phyloP scores from a whole-genome alignment of 2,329 filamentous ascomycete genomes.

The Chrysoporthe deuterocubensis region DNA sequence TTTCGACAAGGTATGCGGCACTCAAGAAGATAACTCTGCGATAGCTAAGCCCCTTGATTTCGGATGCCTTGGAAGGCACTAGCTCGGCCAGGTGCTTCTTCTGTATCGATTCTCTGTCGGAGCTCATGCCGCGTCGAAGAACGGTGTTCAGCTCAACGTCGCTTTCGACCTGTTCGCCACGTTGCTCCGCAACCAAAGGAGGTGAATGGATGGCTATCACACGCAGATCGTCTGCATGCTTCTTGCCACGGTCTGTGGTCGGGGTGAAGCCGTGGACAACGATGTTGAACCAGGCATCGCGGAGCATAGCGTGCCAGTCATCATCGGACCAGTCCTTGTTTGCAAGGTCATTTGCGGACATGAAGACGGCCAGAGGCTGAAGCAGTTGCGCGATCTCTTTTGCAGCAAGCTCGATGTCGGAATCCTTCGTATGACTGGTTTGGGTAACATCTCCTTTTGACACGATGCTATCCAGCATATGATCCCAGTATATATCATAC shows the following conservation, averaged over 20 bases:
- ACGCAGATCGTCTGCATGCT: constrained; percentile 76
- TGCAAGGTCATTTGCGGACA: constrained; percentile 67
- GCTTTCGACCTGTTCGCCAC: constrained; percentile 88
- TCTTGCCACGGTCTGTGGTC: constrained; percentile 72
- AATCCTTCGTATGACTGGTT: constrained; percentile 71
- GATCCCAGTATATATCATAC: constrained; percentile 81
- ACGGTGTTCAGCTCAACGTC: constrained; percentile 97
- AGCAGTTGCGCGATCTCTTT: constrained; percentile 87
- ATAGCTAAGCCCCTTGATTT: constrained; percentile 84
- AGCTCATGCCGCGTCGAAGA: constrained; percentile 81
- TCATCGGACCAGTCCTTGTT: constrained; percentile 60
- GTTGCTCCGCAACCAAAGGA: constrained; percentile 84
- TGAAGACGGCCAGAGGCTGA: constrained; percentile 83
- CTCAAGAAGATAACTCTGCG: constrained; percentile 91
- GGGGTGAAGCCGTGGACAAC: constrained; percentile 89
- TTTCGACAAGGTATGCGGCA: constrained; percentile 87
- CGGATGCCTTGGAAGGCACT: constrained; percentile 74
- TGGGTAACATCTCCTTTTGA: constrained; percentile 87
- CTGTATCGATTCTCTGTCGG: constrained; percentile 76
- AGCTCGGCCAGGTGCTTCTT: constrained; percentile 77
- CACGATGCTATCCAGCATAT: constrained; percentile 84
- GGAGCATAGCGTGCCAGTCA: constrained; percentile 72
- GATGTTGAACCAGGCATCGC: constrained; percentile 98
- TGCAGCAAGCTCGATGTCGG: constrained; percentile 80
- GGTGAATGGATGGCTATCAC: constrained; percentile 86